Evolutionary conservation across 1,139 yeast species (phyloP).

Genomic region (Candida sp.): DNA sequence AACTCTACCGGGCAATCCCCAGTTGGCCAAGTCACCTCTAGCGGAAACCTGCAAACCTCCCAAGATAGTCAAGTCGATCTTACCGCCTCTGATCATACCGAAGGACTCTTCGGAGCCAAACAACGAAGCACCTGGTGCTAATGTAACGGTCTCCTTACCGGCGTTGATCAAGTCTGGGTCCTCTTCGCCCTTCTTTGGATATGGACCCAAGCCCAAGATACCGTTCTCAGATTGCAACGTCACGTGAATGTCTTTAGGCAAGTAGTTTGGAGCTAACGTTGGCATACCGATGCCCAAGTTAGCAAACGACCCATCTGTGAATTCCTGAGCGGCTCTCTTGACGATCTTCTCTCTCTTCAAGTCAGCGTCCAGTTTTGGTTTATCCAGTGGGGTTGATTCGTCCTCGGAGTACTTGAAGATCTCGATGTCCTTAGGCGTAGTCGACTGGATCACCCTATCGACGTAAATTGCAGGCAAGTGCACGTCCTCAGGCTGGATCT

Average conservation of each 20-base stretch:
- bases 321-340: conserved; percentile 49
- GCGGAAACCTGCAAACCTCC: conserved; percentile 56
- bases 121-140: conserved; percentile 47
- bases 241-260: conserved; percentile 40
- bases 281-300: conserved; percentile 58
- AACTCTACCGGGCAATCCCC: conserved; percentile 55
- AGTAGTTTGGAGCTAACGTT: conserved; percentile 48
- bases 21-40: conserved; percentile 54
- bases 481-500: conserved; percentile 46
- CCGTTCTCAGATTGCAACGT: conserved; percentile 55
- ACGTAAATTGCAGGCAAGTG: conserved; percentile 54
- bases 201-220: conserved; percentile 52
- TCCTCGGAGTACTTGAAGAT: conserved; percentile 24
- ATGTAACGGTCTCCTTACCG: conserved; percentile 55
- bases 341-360: conserved; percentile 40
- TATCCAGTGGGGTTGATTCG: conserved; percentile 12
- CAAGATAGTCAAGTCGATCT: conserved; percentile 46
- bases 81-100: conserved; percentile 53
- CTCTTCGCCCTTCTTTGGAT: conserved; percentile 46
- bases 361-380: conserved; percentile 18
- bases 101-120: conserved; percentile 57
- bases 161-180: conserved; percentile 55
- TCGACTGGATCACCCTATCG: conserved; percentile 37
- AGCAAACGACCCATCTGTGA: conserved; percentile 44
- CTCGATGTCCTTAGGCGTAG: conserved; percentile 48